phyloP scores from a whole-genome alignment of 2,329 filamentous ascomycete species.

The Aspergillus ochraceoroseus region DNA sequence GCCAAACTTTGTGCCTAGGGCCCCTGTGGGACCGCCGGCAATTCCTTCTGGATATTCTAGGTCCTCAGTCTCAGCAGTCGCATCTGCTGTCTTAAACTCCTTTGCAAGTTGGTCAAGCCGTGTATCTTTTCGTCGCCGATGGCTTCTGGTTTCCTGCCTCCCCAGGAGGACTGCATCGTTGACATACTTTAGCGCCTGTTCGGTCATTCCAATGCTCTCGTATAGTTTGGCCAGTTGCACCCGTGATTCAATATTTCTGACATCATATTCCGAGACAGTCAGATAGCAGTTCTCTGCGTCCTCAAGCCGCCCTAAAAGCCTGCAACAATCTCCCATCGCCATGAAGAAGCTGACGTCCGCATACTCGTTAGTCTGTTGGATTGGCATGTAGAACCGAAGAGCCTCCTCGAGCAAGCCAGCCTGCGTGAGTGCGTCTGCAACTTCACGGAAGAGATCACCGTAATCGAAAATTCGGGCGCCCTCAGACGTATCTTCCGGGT shows the following conservation, averaged over 20 bases:
- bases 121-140: conserved; percentile 33
- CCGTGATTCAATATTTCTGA: conserved; percentile 68
- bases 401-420: conserved; percentile 51
- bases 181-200: conserved; percentile 71
- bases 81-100: conserved; percentile 34
- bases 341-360: conserved; percentile 50
- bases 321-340: conserved; percentile 58
- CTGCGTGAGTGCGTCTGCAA: conserved; percentile 55
- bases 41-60: conserved; percentile 19
- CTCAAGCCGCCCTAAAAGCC: conserved; percentile 57
- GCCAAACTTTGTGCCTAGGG: conserved; percentile 19
- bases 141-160: conserved; percentile 38
- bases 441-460: conserved; percentile 73
- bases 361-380: conserved; percentile 46
- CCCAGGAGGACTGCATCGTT: conserved; percentile 67
- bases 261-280: conserved; percentile 66
- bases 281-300: conserved; percentile 75
- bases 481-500: conserved; percentile 55
- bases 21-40: conserved; percentile 13
- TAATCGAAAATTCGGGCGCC: conserved; percentile 58
- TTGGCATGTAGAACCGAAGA: conserved; percentile 54
- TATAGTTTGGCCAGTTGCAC: conserved; percentile 80
- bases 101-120: conserved; percentile 40
- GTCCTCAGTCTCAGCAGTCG: conserved; percentile 10
- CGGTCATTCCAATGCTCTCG: conserved; percentile 65